Conservation (phyloP, 345 rosid species). For the Barbarea vulgaris region DNA sequence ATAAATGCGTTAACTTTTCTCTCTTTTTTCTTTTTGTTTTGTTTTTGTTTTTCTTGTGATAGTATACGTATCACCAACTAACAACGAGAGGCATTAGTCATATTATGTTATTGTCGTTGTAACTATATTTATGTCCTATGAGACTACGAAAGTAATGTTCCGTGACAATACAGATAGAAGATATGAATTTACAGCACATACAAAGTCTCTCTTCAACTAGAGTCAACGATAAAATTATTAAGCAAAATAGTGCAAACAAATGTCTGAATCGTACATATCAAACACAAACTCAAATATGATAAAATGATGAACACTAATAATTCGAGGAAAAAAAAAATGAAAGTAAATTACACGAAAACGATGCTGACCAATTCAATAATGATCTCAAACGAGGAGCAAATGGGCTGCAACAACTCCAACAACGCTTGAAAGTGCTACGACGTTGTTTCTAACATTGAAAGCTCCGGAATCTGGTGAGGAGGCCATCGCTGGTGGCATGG, state of each 20-base stretch:
- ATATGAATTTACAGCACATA: constrained; percentile 28
- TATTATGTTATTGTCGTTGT: not conserved
- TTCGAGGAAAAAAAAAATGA: not conserved
- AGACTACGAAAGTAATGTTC: not conserved
- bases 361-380: constrained; percentile 14
- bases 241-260: constrained; percentile 30
- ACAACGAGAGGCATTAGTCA: not conserved
- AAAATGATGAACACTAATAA: constrained; percentile 28
- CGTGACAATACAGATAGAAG: constrained; percentile 9
- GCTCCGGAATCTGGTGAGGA: constrained; percentile 37
- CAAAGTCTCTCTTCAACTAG: constrained; percentile 22
- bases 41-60: not conserved
- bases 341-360: constrained; percentile 19
- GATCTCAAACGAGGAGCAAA: constrained; percentile 34
- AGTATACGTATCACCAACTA: constrained; percentile 8
- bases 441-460: constrained; percentile 27
- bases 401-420: constrained; percentile 33
- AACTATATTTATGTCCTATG: constrained; percentile 1
- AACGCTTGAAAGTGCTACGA: constrained; percentile 17
- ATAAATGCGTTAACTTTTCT: not conserved
- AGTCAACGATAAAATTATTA: constrained; percentile 26
- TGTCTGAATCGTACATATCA: constrained; percentile 38
- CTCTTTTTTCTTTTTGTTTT: not conserved
- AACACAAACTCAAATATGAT: constrained; percentile 30
- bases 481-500: constrained; percentile 31